Evolutionary conservation across 2,329 filamentous ascomycete species (phyloP).

Genomic region (Onygena corvina): DNA sequence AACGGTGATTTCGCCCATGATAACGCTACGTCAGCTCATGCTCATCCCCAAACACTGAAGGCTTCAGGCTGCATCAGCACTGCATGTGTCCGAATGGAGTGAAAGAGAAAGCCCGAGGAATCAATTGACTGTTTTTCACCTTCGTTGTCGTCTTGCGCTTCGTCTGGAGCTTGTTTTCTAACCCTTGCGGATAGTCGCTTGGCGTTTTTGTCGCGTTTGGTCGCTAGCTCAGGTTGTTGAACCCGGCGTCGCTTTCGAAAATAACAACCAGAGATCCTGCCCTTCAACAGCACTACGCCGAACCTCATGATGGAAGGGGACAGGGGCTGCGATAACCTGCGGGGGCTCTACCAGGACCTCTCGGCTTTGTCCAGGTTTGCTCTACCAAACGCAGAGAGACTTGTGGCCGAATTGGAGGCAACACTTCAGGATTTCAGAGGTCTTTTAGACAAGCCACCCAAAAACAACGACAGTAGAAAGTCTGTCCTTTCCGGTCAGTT

Average conservation of each 20-base stretch:
- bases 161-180: background rate
- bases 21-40: background rate
- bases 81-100: background rate
- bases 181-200: too few relatives aligned
- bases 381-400: conserved; percentile 56
- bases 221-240: background rate
- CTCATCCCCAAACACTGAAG: background rate
- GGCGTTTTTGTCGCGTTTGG: conserved; percentile 8
- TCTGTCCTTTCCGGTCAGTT: conserved; percentile 53
- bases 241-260: background rate
- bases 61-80: background rate
- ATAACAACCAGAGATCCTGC: background rate
- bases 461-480: conserved; percentile 63
- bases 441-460: conserved; percentile 61
- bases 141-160: background rate
- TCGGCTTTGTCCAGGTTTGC: conserved; percentile 61
- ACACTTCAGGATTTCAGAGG: conserved; percentile 56
- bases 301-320: conserved; percentile 54
- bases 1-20: conserved; percentile 35
- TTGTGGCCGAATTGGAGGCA: conserved; percentile 52
- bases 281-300: background rate
- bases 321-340: conserved; percentile 62
- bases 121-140: background rate
- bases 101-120: too few relatives aligned
- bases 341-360: conserved; percentile 77